Conservation (phyloP, 768 basidiomycete species). For the Candolleomyces eurysporus region DNA sequence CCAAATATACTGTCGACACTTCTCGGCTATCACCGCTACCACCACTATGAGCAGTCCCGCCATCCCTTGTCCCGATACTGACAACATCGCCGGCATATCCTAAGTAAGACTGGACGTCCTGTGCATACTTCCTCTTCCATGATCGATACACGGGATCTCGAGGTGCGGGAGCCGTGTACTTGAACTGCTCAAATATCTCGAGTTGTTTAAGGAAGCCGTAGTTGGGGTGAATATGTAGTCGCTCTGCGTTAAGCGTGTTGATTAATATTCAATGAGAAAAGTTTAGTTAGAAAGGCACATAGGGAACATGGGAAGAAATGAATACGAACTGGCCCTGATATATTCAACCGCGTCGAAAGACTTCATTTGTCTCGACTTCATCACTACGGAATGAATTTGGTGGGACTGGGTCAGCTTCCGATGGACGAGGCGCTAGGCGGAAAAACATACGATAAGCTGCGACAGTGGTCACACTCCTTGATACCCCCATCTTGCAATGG, state of each 20-base stretch:
- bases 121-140: constrained; percentile 58
- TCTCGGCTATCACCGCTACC: constrained; percentile 14
- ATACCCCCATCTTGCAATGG: constrained; percentile 74
- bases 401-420: background rate
- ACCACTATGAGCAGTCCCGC: too few relatives aligned
- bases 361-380: constrained; percentile 44
- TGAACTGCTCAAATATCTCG: constrained; percentile 50
- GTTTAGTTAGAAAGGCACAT: too few relatives aligned
- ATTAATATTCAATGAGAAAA: constrained; percentile 4
- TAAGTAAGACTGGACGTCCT: constrained; percentile 52
- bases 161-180: constrained; percentile 39
- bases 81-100: constrained; percentile 52
- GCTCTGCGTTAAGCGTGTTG: constrained; percentile 22
- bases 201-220: constrained; percentile 61
- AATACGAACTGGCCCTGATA: constrained; percentile 45
- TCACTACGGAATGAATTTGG: constrained; percentile 34
- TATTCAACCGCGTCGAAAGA: constrained; percentile 44
- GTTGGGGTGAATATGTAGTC: constrained; percentile 44
- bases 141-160: constrained; percentile 44
- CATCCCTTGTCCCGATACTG: constrained; percentile 36
- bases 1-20: constrained; percentile 40
- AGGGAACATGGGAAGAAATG: background rate
- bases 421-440: constrained; percentile 9
- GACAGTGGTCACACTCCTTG: constrained; percentile 61
- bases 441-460: constrained; percentile 48